A percentile compares a stretch with the other conserved stretches of the same genome.
phyloP scores from a whole-genome alignment of 352 stramenopile genomes.

The Paralagenidium karlingii region DNA sequence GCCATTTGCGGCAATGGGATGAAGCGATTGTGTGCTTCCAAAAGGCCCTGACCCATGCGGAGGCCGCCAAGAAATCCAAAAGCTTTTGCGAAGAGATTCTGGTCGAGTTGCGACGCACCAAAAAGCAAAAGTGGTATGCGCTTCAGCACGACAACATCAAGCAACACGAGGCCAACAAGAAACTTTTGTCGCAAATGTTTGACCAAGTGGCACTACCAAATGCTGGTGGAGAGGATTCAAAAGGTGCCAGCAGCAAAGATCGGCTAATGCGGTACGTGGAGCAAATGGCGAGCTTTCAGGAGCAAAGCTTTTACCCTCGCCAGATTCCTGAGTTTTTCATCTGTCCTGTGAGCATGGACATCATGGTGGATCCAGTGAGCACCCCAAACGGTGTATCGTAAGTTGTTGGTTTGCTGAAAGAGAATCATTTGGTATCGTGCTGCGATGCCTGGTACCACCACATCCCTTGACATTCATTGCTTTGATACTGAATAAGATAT shows the following conservation, averaged over 20 bases:
- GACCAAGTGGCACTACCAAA: conserved; percentile 5
- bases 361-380: conserved; percentile 66
- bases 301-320: conserved; percentile 31
- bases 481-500: conserved; percentile 13
- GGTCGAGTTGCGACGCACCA: conserved; percentile 34
- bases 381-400: conserved; percentile 75
- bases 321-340: conserved; percentile 66
- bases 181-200: conserved; percentile 26
- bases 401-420: conserved; percentile 2
- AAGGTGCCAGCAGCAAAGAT: conserved; percentile 15
- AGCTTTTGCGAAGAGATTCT: conserved; percentile 46
- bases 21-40: conserved; percentile 35
- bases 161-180: conserved; percentile 27
- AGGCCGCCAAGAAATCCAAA: conserved; percentile 42
- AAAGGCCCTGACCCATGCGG: conserved; percentile 26
- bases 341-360: conserved; percentile 74
- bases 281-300: conserved; percentile 25
- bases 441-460: neutral
- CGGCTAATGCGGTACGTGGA: conserved; percentile 51
- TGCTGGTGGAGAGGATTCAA: neutral
- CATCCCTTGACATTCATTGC: too few species aligned
- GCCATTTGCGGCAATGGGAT: conserved; percentile 31
- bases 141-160: conserved; percentile 17
- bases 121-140: conserved; percentile 54
- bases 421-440: too few species aligned